Evolutionary conservation across 139 green algal species (phyloP), one percentile per base, ranked within the genome.

Genomic region (Chlorella sorokiniana): DNA sequence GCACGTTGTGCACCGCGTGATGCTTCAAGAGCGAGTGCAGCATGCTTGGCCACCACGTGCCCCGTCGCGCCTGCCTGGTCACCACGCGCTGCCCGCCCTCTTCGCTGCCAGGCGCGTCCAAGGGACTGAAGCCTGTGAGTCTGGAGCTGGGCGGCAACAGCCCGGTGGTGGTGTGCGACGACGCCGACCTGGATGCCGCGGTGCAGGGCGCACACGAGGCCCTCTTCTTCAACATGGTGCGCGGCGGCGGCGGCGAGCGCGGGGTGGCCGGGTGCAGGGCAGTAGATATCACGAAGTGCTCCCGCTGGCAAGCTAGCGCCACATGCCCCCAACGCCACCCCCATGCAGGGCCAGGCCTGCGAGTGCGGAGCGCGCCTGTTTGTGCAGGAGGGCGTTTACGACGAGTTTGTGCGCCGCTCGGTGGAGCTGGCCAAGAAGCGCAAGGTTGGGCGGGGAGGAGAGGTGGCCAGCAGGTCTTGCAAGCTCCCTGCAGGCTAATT

Each of bases 71-170:
- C n/a, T n/a, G n/a, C n/a, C n/a, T n/a, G n/a, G 16, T 59, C 11
- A 16, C 16, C 16, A 59, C 14, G 48, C 90, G 91, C 75, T 94
- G 94, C 88, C 87, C 77, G 9, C 83, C 91, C 23, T 52, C 35
- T n/a, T 8, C 37, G 11, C 68, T 56, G 23, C 27, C 76, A 81
- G 54, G 35, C 25, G 78, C 78, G 51, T 33, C 78, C 45, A 56
- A 54, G 22, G 37, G 61, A 67, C 44, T 83, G 67, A 84, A 84
- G 56, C 69, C 69, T 0, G 79, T 84, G 14, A 92, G 88, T 2
- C 84, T 95, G 79, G 92, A 95, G 88, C 85, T 96, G 72, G 92
- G 92, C 16, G 92, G 92, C 78, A 96, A 96, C 88, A 88, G 76
- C 16, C 83, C 92, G 18, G 81, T 89, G 41, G 89, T 96, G 73